Evolutionary conservation across 169 alveolate genomes (phyloP).

Genomic region (Blepharisma undulans): DNA sequence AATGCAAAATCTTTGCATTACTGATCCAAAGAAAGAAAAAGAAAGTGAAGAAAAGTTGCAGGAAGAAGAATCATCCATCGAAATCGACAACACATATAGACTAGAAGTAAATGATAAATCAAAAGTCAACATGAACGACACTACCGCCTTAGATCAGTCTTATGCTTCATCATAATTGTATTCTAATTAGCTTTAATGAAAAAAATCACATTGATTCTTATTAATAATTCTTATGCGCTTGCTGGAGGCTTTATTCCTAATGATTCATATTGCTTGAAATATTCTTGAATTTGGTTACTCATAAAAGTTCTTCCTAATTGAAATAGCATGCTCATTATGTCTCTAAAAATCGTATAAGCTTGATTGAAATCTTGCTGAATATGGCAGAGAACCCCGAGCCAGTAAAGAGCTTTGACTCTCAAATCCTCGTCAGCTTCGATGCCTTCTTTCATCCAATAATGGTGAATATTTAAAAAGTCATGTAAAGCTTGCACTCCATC

Average conservation of each 20-base stretch:
- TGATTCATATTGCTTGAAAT: not conserved
- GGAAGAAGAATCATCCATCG: not conserved
- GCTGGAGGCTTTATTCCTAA: constrained; percentile 4
- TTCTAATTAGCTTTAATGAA: no score
- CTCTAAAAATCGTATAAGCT: not conserved
- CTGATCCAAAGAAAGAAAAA: not conserved
- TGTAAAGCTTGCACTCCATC: constrained; percentile 10
- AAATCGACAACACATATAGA: not conserved
- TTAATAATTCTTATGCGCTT: no score
- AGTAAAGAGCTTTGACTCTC: constrained; percentile 14
- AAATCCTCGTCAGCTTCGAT: constrained; percentile 21
- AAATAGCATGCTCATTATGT: not conserved
- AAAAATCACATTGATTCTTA: no score
- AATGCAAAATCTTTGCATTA: not conserved
- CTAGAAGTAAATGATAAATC: not conserved
- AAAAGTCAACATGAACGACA: not conserved
- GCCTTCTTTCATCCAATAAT: constrained; percentile 33
- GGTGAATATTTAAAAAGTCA: constrained; percentile 25
- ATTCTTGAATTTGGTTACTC: not conserved
- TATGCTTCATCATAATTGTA: not conserved
- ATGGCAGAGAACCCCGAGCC: constrained; percentile 11
- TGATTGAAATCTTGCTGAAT: not conserved
- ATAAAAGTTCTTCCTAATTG: not conserved
- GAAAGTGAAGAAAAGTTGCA: not conserved
- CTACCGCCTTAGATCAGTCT: not conserved